Evolutionary conservation across 495 filamentous ascomycete species (phyloP).

Genomic region (Cudoniella acicularis): DNA sequence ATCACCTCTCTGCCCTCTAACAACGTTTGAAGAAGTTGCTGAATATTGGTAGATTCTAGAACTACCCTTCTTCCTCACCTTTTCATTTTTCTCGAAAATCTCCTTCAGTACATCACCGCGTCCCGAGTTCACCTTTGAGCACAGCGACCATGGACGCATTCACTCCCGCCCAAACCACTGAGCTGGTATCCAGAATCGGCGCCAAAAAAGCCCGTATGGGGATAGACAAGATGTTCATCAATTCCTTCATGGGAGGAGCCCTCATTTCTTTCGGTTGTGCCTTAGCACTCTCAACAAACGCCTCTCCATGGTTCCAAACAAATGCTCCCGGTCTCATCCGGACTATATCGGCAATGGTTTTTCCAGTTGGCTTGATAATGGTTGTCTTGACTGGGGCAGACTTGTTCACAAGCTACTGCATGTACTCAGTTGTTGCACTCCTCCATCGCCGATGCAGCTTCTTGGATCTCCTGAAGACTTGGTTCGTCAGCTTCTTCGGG

Average conservation of each 20-base stretch:
- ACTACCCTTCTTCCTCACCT: not conserved
- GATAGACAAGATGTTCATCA: constrained; percentile 52
- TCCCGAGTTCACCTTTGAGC: too few species aligned
- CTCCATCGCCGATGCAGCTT: constrained; percentile 49
- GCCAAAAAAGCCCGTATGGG: constrained; percentile 49
- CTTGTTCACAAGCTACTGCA: constrained; percentile 56
- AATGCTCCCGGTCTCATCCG: constrained; percentile 59
- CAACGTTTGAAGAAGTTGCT: too few species aligned
- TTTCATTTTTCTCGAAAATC: not conserved
- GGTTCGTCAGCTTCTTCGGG: constrained; percentile 55
- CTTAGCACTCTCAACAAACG: constrained; percentile 46
- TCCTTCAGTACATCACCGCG: not conserved
- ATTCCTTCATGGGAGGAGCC: constrained; percentile 48
- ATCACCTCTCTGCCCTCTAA: too few species aligned
- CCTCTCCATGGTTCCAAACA: constrained; percentile 55
- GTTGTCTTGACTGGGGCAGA: constrained; percentile 58
- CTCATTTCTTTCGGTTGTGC: constrained; percentile 53
- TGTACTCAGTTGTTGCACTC: constrained; percentile 54
- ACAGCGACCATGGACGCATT: constrained; percentile 33
- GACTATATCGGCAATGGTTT: constrained; percentile 51
- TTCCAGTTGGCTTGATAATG: constrained; percentile 56
- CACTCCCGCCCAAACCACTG: constrained; percentile 43
- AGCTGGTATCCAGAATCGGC: constrained; percentile 42
- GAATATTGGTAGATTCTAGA: too few species aligned
- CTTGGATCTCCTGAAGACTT: constrained; percentile 48